Base-by-base conservation (phyloP, 2,329 filamentous ascomycete species). In the Penicillium sp. region DNA sequence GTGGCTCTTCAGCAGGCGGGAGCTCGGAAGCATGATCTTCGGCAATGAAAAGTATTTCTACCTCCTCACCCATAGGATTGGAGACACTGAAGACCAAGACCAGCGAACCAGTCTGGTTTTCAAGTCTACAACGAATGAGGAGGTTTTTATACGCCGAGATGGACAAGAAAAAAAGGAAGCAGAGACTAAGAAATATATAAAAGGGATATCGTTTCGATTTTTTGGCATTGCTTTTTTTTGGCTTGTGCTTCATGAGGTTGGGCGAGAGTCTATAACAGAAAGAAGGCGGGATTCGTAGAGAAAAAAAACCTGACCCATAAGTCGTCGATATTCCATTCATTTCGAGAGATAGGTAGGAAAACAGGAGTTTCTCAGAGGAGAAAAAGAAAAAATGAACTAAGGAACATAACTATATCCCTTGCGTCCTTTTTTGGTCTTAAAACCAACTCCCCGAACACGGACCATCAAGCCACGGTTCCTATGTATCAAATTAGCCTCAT, bases 1-100 rank as follows among this genome's bases (percentile, higher is more conserved):
- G 80, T 80, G 84, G 83, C 83, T 86, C 84, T 84, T 86, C 82
- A 83, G 78, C 75, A 83, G 82, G 80, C 77, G 71, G 65, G 65
- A 50, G 55, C 65, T 61, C 55, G 54, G 41, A 60, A 51, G 48
- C 47, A 52, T 65, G 57, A 70, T 72, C 59, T 71, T 73, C 72
- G 65, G 75, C 77, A 64, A 67, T 64, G 55, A 62, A 25, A 41
- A 28, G 59, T 63, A 64, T 64, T 59, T 74, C 69, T 76, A 74
- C 77, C 71, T 74, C 74, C 74, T 73, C 75, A 73, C 68, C 72
- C 77, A 77, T 73, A 57, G 64, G 44, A 36, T 53, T 45, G 51
- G 40, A 61, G 57, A 61, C 57, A 45, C 4, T 37, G 52, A 60
- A 52, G 57, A 62, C 63, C 55, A 62, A 62, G 64, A 68, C 61